A percentile compares a stretch with the other conserved stretches of the same genome.
These are phyloP conservation scores for Colletotrichum sp. DNA, from an alignment of 2,329 filamentous ascomycete genomes.

Conservation along the genomic window DNA sequence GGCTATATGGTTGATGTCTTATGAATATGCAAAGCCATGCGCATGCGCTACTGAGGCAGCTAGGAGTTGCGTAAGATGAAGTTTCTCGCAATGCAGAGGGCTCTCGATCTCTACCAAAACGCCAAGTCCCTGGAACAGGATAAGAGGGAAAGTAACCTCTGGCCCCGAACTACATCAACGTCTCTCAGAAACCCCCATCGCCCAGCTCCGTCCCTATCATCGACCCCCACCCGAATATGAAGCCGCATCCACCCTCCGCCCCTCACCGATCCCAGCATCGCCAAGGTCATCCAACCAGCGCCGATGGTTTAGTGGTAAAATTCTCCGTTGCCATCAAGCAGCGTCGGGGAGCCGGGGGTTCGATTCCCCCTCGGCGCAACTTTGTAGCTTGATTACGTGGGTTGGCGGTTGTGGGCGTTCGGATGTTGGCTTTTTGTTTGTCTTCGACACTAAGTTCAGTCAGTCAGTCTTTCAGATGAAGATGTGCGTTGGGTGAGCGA, in stretches of 20 bases:
- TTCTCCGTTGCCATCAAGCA: neutral
- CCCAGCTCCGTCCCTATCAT: neutral
- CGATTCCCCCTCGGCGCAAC: neutral
- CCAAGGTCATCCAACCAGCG: neutral
- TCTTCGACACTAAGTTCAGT: neutral
- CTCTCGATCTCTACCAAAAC: no score
- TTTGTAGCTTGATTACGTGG: neutral
- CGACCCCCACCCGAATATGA: neutral
- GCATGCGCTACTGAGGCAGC: no score
- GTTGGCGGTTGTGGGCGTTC: neutral
- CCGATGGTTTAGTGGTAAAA: conserved; percentile 2
- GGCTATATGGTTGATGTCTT: no score
- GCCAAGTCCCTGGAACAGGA: no score
- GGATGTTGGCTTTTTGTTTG: neutral
- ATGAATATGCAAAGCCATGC: no score
- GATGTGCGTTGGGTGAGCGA: no score
- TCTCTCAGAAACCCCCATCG: no score
- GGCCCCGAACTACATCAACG: no score
- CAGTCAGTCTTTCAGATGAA: neutral
- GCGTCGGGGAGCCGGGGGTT: neutral
- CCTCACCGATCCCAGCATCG: neutral
- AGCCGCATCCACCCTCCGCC: neutral
- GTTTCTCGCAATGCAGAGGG: neutral
- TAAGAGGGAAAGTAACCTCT: no score
- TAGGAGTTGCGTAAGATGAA: accelerated